Conservation (phyloP, 805 yeast genomes). For the Lachancea kluyveri region DNA sequence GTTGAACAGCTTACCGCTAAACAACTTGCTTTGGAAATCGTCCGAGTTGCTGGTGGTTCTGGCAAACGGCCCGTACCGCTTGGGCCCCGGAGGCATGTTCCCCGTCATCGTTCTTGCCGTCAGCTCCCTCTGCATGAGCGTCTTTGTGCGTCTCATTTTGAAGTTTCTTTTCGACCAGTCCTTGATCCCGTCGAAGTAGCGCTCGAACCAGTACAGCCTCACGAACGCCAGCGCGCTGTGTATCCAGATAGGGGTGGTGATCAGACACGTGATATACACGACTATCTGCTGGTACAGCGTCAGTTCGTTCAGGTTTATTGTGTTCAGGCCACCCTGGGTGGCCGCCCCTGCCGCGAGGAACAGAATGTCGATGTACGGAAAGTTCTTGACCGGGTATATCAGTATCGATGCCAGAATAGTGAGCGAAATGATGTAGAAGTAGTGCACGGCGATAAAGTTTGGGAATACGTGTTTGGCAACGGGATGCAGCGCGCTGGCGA, state of each 20-base stretch:
- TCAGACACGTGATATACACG: slow-evolving; percentile 52
- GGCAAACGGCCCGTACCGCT: slow-evolving; percentile 1
- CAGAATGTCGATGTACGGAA: slow-evolving; percentile 68
- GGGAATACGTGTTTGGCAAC: slow-evolving; percentile 36
- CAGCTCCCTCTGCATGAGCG: slow-evolving; percentile 28
- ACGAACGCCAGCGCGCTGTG: slow-evolving; percentile 73
- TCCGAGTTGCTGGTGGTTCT: slow-evolving; percentile 6
- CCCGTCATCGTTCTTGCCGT: slow-evolving; percentile 13
- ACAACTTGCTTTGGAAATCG: slow-evolving; percentile 30
- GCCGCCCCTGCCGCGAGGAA: slow-evolving; percentile 71
- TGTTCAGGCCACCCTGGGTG: slow-evolving; percentile 90
- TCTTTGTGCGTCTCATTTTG: slow-evolving; percentile 66
- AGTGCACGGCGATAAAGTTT: slow-evolving; percentile 54
- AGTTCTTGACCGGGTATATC: slow-evolving; percentile 66
- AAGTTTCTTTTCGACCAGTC: slow-evolving; percentile 70
- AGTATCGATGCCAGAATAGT: slow-evolving; percentile 65
- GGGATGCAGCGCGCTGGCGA: slow-evolving; percentile 31
- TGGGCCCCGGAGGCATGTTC: not conserved
- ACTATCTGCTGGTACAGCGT: slow-evolving; percentile 74
- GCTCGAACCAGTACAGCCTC: slow-evolving; percentile 84
- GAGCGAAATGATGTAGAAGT: slow-evolving; percentile 58
- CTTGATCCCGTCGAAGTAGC: slow-evolving; percentile 77
- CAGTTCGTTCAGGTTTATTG: slow-evolving; percentile 60
- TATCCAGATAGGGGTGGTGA: slow-evolving; percentile 84
- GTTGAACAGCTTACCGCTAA: slow-evolving; percentile 30